Evolutionary conservation across 2,329 filamentous ascomycete species (phyloP).

Genomic region (Clarireedia hainanense): DNA sequence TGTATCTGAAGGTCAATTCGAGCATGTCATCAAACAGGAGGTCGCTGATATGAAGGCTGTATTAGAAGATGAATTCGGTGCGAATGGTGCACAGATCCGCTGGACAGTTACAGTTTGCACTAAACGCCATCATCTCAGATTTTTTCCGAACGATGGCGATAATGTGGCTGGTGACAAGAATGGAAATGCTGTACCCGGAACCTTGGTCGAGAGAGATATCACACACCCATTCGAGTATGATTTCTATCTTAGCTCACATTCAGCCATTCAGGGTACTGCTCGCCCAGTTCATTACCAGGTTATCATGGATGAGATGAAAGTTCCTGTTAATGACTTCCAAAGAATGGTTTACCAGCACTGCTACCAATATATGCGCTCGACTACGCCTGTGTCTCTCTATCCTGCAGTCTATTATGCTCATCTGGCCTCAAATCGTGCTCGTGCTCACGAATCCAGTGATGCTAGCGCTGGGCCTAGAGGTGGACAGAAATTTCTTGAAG

Average conservation of each 20-base stretch:
- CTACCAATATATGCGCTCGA: constrained; percentile 87
- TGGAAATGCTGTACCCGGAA: constrained; percentile 76
- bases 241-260: constrained; percentile 57
- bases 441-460: constrained; percentile 56
- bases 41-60: constrained; percentile 59
- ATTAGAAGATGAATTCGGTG: constrained; percentile 37
- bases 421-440: constrained; percentile 72
- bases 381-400: constrained; percentile 74
- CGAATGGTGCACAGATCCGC: constrained; percentile 36
- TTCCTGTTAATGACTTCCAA: constrained; percentile 63
- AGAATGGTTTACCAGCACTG: constrained; percentile 91
- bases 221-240: constrained; percentile 88
- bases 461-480: constrained; percentile 37
- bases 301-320: constrained; percentile 69
- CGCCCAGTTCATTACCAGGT: constrained; percentile 90
- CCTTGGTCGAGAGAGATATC: constrained; percentile 79
- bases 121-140: constrained; percentile 90
- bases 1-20: constrained; percentile 80
- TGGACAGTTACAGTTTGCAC: constrained; percentile 83
- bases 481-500: constrained; percentile 35
- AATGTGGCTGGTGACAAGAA: constrained; percentile 56
- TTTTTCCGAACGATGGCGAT: constrained; percentile 64
- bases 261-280: constrained; percentile 88
- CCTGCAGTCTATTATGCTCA: constrained; percentile 97
- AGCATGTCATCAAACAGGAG: constrained; percentile 72